Conservation (phyloP, 225 moss, liverwort and hornwort species). For the Straminergon stramineum region DNA sequence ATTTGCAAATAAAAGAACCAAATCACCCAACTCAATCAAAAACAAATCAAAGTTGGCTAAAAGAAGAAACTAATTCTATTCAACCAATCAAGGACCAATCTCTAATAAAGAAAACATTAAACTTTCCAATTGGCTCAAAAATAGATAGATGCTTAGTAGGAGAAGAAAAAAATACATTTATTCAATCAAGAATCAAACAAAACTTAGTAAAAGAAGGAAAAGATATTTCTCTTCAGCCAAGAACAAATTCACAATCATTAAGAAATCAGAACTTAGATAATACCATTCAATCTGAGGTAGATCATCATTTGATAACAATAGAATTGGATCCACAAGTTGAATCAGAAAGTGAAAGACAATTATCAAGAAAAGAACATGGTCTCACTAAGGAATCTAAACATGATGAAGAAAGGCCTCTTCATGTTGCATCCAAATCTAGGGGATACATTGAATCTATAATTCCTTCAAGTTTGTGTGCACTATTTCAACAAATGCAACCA, state of each 20-base stretch:
- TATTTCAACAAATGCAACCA: neutral
- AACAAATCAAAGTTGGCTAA: neutral
- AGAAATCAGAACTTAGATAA: neutral
- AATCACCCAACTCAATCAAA: neutral
- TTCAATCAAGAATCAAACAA: neutral
- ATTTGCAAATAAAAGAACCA: neutral
- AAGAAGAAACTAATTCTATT: neutral
- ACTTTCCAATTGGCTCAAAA: neutral
- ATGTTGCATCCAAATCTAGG: neutral
- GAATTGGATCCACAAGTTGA: neutral
- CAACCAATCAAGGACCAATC: neutral
- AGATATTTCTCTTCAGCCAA: neutral
- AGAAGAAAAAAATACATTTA: neutral
- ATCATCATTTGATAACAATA: neutral
- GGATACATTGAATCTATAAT: neutral
- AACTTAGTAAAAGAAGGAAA: neutral
- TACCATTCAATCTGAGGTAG: neutral
- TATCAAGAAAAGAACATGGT: neutral
- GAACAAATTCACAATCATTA: neutral
- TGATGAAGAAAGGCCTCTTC: neutral
- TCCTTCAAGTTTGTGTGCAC: neutral
- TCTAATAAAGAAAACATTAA: no score
- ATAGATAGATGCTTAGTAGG: neutral
- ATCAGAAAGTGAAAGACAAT: neutral
- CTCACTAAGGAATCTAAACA: neutral